A percentile compares a stretch with the other conserved stretches of the same genome.
phyloP scores from a whole-genome alignment of 306 rosid genomes.

The Trifolium dubium region DNA sequence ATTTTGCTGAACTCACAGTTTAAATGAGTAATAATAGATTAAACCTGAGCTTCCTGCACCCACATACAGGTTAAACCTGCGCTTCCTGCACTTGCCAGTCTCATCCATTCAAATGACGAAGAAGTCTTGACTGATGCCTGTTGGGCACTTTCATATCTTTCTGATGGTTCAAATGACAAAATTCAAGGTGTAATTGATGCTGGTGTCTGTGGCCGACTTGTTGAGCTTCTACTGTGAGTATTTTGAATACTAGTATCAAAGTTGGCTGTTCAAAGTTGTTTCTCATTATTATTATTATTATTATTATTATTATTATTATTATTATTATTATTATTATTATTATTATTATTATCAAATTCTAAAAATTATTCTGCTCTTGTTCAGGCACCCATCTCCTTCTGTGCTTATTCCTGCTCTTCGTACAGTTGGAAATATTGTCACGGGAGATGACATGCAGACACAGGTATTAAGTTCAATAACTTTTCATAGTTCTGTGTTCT shows the following conservation, averaged over 20 bases:
- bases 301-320: conserved; percentile 6
- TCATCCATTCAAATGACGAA: conserved; percentile 87
- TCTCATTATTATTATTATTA: not conserved
- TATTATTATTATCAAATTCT: conserved; percentile 21
- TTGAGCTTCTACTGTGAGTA: conserved; percentile 84
- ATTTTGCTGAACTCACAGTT: not conserved
- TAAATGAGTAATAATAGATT: conserved; percentile 2
- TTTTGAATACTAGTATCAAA: not conserved
- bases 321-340: conserved; percentile 5
- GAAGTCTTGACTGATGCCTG: conserved; percentile 96
- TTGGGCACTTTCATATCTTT: conserved; percentile 97
- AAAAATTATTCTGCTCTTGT: conserved; percentile 10
- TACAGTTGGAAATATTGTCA: conserved; percentile 91
- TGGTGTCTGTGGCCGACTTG: conserved; percentile 86
- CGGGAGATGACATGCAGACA: conserved; percentile 96
- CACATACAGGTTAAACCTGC: conserved; percentile 84
- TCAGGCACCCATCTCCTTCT: conserved; percentile 87
- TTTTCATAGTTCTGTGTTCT: not conserved
- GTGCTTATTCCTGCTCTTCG: conserved; percentile 97
- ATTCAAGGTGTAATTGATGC: conserved; percentile 91
- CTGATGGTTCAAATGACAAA: conserved; percentile 95
- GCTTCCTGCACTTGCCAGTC: conserved; percentile 89
- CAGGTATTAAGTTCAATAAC: conserved; percentile 60
- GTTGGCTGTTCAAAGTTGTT: not conserved
- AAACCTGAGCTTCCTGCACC: conserved; percentile 96